Percentiles rank a stretch among this genome's conserved stretches.
Evolutionary conservation across 2,329 filamentous ascomycete species (phyloP).

Genomic region (Alternaria angustiovoidea): DNA sequence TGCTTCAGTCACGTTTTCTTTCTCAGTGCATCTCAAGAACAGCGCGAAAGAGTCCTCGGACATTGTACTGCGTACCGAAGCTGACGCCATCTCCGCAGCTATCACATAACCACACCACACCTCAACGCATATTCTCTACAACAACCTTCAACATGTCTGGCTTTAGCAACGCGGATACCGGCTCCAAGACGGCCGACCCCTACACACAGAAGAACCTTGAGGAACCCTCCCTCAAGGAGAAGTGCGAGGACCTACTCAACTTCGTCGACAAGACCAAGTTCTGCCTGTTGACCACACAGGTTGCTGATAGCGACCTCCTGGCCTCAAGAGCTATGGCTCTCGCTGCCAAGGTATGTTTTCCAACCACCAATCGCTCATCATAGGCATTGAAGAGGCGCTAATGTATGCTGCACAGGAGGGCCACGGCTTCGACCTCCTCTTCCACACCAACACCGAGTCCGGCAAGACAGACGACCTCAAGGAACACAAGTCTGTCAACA

Average conservation of each 20-base stretch:
- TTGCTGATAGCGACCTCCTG: constrained; percentile 69
- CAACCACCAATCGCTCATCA: neutral
- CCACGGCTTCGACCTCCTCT: constrained; percentile 81
- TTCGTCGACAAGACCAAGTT: constrained; percentile 81
- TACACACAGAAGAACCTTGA: constrained; percentile 81
- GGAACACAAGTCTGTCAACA: constrained; percentile 76
- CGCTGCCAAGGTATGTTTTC: constrained; percentile 71
- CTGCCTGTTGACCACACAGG: constrained; percentile 86
- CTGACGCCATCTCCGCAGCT: constrained; percentile 33
- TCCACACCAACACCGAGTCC: constrained; percentile 90
- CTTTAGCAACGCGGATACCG: constrained; percentile 52
- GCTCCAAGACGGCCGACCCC: constrained; percentile 68
- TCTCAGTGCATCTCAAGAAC: constrained; percentile 14
- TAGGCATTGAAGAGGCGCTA: neutral
- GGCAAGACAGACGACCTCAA: constrained; percentile 85
- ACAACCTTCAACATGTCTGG: constrained; percentile 38
- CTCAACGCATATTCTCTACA: constrained; percentile 21
- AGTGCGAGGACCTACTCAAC: constrained; percentile 74
- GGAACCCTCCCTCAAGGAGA: constrained; percentile 74
- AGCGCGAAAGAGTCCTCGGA: constrained; percentile 11
- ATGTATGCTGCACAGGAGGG: constrained; percentile 65
- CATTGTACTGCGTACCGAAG: constrained; percentile 19
- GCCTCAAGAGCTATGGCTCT: constrained; percentile 88
- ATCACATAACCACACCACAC: constrained; percentile 7
- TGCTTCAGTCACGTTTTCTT: constrained; percentile 16